Evolutionary conservation across 805 yeast species (phyloP).

Genomic region (Kodamaea jinghongensis): DNA sequence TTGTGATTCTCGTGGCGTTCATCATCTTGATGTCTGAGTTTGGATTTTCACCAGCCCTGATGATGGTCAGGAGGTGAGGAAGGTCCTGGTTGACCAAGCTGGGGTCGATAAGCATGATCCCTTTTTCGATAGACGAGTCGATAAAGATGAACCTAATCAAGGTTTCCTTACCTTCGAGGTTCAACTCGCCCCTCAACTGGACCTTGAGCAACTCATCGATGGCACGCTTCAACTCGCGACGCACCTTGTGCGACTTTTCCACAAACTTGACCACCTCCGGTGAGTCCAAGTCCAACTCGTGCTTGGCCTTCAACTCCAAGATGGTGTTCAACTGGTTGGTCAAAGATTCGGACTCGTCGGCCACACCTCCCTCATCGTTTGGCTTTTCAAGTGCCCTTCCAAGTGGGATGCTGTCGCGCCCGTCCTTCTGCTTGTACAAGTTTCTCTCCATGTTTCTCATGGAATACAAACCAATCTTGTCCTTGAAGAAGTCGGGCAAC

Average conservation of each 20-base stretch:
- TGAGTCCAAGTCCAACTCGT: slow-evolving; percentile 30
- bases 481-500: slow-evolving; percentile 61
- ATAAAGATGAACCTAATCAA: slow-evolving; percentile 64
- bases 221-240: slow-evolving; percentile 28
- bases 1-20: neutral
- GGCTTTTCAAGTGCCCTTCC: neutral
- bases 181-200: slow-evolving; percentile 54
- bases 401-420: neutral
- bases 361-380: slow-evolving; percentile 7
- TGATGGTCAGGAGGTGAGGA: slow-evolving; percentile 3
- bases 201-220: slow-evolving; percentile 55
- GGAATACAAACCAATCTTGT: slow-evolving; percentile 72
- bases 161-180: slow-evolving; percentile 71
- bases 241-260: slow-evolving; percentile 24
- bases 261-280: slow-evolving; percentile 31
- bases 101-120: slow-evolving; percentile 40
- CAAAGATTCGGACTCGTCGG: slow-evolving; percentile 32
- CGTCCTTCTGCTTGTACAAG: slow-evolving; percentile 33
- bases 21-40: neutral
- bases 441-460: slow-evolving; percentile 76
- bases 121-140: slow-evolving; percentile 66
- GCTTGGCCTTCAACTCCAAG: slow-evolving; percentile 31
- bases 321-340: slow-evolving; percentile 27
- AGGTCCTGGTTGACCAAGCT: slow-evolving; percentile 24
- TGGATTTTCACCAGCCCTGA: slow-evolving; percentile 3